Base-by-base conservation (phyloP, 23 red algal genomes). In the Gracilaria domingensis region DNA sequence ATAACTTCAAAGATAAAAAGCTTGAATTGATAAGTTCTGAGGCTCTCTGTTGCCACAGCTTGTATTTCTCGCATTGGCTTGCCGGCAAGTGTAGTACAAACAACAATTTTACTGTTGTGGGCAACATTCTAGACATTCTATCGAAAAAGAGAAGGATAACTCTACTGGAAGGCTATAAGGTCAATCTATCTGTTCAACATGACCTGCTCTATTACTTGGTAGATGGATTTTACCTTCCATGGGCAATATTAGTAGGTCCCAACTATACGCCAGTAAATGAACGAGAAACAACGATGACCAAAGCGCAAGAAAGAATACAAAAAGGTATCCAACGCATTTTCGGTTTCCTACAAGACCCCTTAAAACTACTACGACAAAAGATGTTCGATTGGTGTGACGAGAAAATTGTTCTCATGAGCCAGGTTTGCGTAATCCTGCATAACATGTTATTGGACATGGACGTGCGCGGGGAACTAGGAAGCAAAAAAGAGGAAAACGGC, bases 391-490 rank as follows among this genome's bases (percentile, higher is more conserved):
- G n/a, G n/a, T n/a, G n/a, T n/a, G n/a, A n/a, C n/a, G n/a, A n/a
- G n/a, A n/a, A n/a, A 83, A 64, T 64, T 12, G 4, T 64, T 30
- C 59, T 54, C 18, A 83, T 92, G 8, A 92, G 77, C 49, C 33
- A 67, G 16, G 75, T 83, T 40, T 92, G 88, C 20, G 79, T 92
- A 35, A 92, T 84, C n/a, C 8, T 83, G 12, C 75, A 92, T 59
- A 92, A 92, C 45, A 84, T 92, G 88, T 61, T 92, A 23, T 56
- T 92, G 24, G 49, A 60, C 24, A 57, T 90, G 86, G 58, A 36
- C 25, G n/a, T 77, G 29, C 25, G 32, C 8, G n/a, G n/a, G n/a
- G n/a, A n/a, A n/a, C n/a, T n/a, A n/a, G n/a, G n/a, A n/a, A n/a
- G n/a, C n/a, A n/a, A n/a, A n/a, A n/a, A n/a, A n/a, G n/a, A n/a